phyloP scores from a whole-genome alignment of 2,329 filamentous ascomycete species.

The Fusarium penzigii region DNA sequence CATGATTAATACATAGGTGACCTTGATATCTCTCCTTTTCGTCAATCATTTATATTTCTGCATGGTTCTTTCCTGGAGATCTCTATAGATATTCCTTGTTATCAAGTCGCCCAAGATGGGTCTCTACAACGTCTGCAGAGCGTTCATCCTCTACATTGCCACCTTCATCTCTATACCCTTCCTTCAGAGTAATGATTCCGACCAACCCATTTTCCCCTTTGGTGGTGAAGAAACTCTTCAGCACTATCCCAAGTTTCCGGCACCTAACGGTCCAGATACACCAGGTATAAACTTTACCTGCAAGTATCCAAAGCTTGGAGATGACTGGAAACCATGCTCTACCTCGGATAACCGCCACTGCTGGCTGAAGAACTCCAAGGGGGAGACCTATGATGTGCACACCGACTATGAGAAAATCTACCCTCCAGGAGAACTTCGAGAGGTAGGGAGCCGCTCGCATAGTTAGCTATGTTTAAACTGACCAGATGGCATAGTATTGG shows the following conservation, averaged over 20 bases:
- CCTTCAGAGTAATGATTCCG: background rate
- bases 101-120: conserved; percentile 1
- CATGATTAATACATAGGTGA: background rate
- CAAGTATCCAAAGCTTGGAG: background rate
- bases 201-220: conserved; percentile 1
- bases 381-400: background rate
- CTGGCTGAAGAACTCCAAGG: background rate
- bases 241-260: background rate
- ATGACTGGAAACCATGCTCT: conserved; percentile 1
- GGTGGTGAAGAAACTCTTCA: background rate
- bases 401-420: background rate
- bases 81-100: background rate
- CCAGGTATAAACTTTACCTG: background rate
- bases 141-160: conserved; percentile 4
- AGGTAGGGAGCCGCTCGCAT: background rate
- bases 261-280: conserved; percentile 2
- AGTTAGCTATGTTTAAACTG: background rate
- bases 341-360: background rate
- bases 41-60: background rate
- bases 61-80: background rate
- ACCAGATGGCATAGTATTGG: background rate
- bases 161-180: conserved; percentile 1
- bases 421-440: background rate
- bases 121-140: conserved; percentile 1
- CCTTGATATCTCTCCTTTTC: too few species aligned